Evolutionary conservation across 2,329 filamentous ascomycete genomes (phyloP).

Genomic region (Blastomyces percursus): DNA sequence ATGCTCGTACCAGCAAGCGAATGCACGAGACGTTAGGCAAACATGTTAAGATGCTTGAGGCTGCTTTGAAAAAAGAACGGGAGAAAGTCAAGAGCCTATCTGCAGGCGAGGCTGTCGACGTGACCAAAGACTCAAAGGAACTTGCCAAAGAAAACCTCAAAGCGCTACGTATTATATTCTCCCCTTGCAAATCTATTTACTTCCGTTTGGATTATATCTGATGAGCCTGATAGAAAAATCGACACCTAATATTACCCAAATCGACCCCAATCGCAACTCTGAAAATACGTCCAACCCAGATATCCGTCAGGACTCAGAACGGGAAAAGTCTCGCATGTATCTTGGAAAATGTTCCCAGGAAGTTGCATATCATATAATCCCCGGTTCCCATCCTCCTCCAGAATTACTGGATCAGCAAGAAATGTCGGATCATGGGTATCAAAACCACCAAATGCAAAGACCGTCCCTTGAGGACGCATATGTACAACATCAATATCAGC

Average conservation of each 20-base stretch:
- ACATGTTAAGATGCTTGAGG: slow-evolving; percentile 81
- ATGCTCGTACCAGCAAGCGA: slow-evolving; percentile 73
- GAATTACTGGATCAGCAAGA: slow-evolving; percentile 36
- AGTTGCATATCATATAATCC: slow-evolving; percentile 56
- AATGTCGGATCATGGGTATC: slow-evolving; percentile 35
- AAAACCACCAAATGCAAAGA: slow-evolving; percentile 42
- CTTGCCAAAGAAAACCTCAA: slow-evolving; percentile 37
- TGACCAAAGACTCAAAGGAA: slow-evolving; percentile 36
- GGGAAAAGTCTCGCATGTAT: slow-evolving; percentile 53
- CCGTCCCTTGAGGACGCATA: slow-evolving; percentile 49
- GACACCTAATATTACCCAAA: slow-evolving; percentile 40
- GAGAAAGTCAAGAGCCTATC: slow-evolving; percentile 50
- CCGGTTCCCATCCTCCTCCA: slow-evolving; percentile 50
- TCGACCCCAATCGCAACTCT: slow-evolving; percentile 37
- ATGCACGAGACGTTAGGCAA: slow-evolving; percentile 81
- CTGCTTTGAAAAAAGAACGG: slow-evolving; percentile 73
- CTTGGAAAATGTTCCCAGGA: slow-evolving; percentile 57
- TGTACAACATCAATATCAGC: slow-evolving; percentile 46
- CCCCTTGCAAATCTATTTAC: background rate
- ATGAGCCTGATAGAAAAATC: slow-evolving; percentile 28
- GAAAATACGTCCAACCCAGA: slow-evolving; percentile 37
- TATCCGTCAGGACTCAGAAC: slow-evolving; percentile 46
- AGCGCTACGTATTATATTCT: slow-evolving; percentile 23
- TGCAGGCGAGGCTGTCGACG: slow-evolving; percentile 41
- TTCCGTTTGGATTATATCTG: background rate